Conservation (phyloP, 108 stramenopile genomes). For the Skeletonema marinoi region DNA sequence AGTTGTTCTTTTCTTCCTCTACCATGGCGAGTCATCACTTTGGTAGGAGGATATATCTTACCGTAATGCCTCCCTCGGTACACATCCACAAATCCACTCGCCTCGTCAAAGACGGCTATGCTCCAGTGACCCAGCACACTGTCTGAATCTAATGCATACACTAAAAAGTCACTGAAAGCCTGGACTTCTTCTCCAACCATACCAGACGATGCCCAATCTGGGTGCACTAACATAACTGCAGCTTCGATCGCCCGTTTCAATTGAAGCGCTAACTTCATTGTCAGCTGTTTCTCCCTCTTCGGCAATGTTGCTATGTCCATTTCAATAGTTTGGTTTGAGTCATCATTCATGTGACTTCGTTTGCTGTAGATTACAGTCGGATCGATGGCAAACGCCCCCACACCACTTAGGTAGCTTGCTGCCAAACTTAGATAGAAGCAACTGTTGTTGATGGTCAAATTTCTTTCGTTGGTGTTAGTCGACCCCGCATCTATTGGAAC, state of each 20-base stretch:
- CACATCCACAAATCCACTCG: conserved; percentile 50
- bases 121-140: conserved; percentile 45
- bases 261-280: conserved; percentile 40
- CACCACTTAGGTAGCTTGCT: conserved; percentile 40
- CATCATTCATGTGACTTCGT: background rate
- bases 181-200: conserved; percentile 53
- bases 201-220: conserved; percentile 44
- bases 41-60: conserved; percentile 42
- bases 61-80: conserved; percentile 48
- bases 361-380: conserved; percentile 17
- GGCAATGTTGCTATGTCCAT: conserved; percentile 21
- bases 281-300: conserved; percentile 15
- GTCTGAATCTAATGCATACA: conserved; percentile 47
- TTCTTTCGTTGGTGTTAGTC: conserved; percentile 43
- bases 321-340: conserved; percentile 11
- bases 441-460: conserved; percentile 40
- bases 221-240: conserved; percentile 48
- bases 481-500: conserved; percentile 47
- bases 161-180: conserved; percentile 52
- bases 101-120: conserved; percentile 46
- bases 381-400: conserved; percentile 33
- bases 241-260: conserved; percentile 49
- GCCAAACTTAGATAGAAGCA: conserved; percentile 56
- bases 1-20: background rate
- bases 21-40: background rate